Base-by-base conservation (phyloP, 768 basidiomycete genomes). In the Mycena sanguinolenta region DNA sequence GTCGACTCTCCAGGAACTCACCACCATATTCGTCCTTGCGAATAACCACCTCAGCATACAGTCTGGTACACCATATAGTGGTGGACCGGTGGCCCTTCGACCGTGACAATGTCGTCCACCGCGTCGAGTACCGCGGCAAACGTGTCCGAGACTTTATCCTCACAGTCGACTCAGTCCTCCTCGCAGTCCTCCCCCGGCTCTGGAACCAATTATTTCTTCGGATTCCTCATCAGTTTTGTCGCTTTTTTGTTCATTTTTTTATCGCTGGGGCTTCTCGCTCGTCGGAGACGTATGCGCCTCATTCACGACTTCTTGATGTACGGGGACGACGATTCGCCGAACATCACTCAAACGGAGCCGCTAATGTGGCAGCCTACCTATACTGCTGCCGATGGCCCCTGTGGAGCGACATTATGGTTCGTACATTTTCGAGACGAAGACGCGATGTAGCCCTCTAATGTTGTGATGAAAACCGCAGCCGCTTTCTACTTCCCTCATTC, bases 391-490 rank as follows among this genome's bases (percentile, higher is more conserved):
- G 17, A 27, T 10, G 44, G 52, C n/a, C 50, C 34, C 44, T 27
- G 12, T 73, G 72, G 72, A 55, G 50, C 16, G 46, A 70, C 12
- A 61, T 73, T 13, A 70, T 73, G 69, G 72, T 73, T 34, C 55
- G 72, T 70, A 19, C 13, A 21, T 0, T 25, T 21, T 25, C 28
- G 1, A 38, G 4, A 19, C 17, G 17, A 19, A 27, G 25, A 12
- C 7, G 6, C 34, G 23, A 25, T 34, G 32, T 34, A 34, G 32
- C 32, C 10, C 32, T 38, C 9, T 16, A 23, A 34, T 55, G 23
- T 30, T 19, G 46, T 57, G 34, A 59, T 46, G 38, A 50, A 25
- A 9, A 16, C 10, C 32, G 23, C 59, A 73, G 72, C 72, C 72
- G 55, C 65, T 73, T 27, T 67, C 69, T 8, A 63, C 58, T 28